phyloP scores from a whole-genome alignment of 1,139 yeast species.

The Taphrina flavorubra region DNA sequence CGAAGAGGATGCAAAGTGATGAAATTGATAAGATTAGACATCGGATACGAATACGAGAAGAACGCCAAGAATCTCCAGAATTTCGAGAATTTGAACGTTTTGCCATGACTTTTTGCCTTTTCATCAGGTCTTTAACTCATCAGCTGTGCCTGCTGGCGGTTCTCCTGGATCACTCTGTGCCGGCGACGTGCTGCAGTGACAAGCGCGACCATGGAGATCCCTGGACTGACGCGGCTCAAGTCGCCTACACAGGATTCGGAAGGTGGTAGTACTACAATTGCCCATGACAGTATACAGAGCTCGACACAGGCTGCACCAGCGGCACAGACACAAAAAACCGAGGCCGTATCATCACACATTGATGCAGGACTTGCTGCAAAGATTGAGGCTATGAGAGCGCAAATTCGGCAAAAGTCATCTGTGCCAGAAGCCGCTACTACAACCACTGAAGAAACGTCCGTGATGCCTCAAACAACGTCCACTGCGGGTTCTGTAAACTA shows the following conservation, averaged over 20 bases:
- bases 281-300: background rate
- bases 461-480: background rate
- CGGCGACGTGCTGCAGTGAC: too few relatives aligned
- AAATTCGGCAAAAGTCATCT: slow-evolving; percentile 8
- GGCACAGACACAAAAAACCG: background rate
- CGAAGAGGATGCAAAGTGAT: background rate
- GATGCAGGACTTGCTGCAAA: slow-evolving; percentile 23
- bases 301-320: background rate
- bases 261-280: background rate
- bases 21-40: slow-evolving; percentile 18
- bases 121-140: too few relatives aligned
- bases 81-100: slow-evolving; percentile 1
- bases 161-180: too few relatives aligned
- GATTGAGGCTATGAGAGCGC: slow-evolving; percentile 38
- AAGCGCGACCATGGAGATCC: slow-evolving; percentile 14
- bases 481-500: slow-evolving; percentile 13
- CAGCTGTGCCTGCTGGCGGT: too few relatives aligned
- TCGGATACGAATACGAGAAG: background rate
- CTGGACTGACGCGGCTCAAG: slow-evolving; percentile 10
- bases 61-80: slow-evolving; percentile 10
- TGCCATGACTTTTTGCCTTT: background rate
- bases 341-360: background rate
- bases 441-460: background rate
- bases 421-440: background rate
- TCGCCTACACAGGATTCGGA: background rate